Evolutionary conservation across 139 green algal species (phyloP).

Genomic region (Closterium sp.): DNA sequence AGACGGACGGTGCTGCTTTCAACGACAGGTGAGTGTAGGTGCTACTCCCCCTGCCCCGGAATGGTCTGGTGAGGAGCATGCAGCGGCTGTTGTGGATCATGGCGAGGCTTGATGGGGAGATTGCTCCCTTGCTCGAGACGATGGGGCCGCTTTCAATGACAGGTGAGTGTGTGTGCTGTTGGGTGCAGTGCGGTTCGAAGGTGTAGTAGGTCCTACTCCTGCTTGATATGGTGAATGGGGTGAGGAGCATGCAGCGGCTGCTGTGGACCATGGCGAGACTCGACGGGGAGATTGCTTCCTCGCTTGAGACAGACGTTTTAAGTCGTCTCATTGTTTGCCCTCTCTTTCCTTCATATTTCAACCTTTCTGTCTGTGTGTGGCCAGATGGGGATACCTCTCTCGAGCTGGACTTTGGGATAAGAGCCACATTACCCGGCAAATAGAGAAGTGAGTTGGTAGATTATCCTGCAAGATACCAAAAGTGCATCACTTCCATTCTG

Average conservation of each 20-base stretch:
- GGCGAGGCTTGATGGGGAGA: slow-evolving; percentile 78
- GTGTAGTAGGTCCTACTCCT: too few species aligned
- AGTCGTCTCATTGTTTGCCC: too few species aligned
- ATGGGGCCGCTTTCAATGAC: slow-evolving; percentile 82
- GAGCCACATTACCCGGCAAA: slow-evolving; percentile 86
- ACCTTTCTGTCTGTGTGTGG: slow-evolving; percentile 19
- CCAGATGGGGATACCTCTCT: slow-evolving; percentile 86
- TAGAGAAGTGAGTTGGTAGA: slow-evolving; percentile 78
- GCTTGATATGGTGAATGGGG: too few species aligned
- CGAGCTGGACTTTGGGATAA: slow-evolving; percentile 93
- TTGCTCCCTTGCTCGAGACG: slow-evolving; percentile 77
- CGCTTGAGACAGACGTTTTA: slow-evolving; percentile 75
- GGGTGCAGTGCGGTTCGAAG: neutral
- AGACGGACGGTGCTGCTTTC: slow-evolving; percentile 80
- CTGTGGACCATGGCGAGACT: slow-evolving; percentile 84
- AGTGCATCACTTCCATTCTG: too few species aligned
- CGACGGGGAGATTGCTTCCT: slow-evolving; percentile 79
- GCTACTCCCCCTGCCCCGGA: too few species aligned
- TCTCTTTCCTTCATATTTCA: neutral
- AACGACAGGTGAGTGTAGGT: slow-evolving; percentile 58
- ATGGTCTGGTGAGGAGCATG: slow-evolving; percentile 68
- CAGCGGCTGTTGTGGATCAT: too few species aligned
- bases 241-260: slow-evolving; percentile 54
- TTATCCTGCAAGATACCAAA: too few species aligned
- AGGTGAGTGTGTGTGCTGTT: slow-evolving; percentile 2